These are phyloP conservation scores for Xylaria sp. DNA, from an alignment of 2,329 filamentous ascomycete species.

Conservation along the genomic window DNA sequence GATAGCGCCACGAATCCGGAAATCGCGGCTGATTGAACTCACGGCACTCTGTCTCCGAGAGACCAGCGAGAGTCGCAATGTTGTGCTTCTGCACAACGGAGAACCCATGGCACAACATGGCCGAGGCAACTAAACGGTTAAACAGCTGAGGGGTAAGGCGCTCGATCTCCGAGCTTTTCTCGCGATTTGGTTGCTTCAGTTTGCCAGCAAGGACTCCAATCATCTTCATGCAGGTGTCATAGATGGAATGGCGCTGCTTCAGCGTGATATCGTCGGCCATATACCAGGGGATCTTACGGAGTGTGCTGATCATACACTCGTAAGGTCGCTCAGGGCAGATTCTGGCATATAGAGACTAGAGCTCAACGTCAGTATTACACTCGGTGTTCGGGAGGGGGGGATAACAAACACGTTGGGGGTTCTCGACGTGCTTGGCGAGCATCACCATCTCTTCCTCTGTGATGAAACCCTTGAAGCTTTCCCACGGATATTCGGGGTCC, in stretches of 20 bases:
- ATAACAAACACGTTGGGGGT: conserved; percentile 67
- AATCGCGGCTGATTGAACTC: conserved; percentile 61
- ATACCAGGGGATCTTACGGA: conserved; percentile 73
- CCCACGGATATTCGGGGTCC: conserved; percentile 56
- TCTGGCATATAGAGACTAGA: conserved; percentile 67
- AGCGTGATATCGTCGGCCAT: conserved; percentile 67
- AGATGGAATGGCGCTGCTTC: conserved; percentile 65
- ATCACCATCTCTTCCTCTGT: conserved; percentile 71
- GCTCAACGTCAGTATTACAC: conserved; percentile 10
- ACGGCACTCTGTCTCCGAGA: conserved; percentile 52
- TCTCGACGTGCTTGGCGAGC: conserved; percentile 72
- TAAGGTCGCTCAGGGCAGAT: conserved; percentile 73
- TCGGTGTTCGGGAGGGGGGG: conserved; percentile 18
- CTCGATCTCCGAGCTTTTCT: conserved; percentile 35
- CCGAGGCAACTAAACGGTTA: conserved; percentile 62
- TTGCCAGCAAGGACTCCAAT: conserved; percentile 58
- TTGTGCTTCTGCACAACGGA: conserved; percentile 71
- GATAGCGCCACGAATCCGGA: conserved; percentile 62
- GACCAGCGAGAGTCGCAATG: conserved; percentile 57
- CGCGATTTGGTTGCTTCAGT: conserved; percentile 52
- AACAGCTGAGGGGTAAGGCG: conserved; percentile 65
- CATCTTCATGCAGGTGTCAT: conserved; percentile 62
- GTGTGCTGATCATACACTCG: conserved; percentile 72
- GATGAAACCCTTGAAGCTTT: conserved; percentile 69
- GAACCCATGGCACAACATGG: conserved; percentile 70